Percentiles rank a stretch among this genome's conserved stretches.
Evolutionary conservation across 768 basidiomycete species (phyloP).

Genomic region (Auricularia sp.): DNA sequence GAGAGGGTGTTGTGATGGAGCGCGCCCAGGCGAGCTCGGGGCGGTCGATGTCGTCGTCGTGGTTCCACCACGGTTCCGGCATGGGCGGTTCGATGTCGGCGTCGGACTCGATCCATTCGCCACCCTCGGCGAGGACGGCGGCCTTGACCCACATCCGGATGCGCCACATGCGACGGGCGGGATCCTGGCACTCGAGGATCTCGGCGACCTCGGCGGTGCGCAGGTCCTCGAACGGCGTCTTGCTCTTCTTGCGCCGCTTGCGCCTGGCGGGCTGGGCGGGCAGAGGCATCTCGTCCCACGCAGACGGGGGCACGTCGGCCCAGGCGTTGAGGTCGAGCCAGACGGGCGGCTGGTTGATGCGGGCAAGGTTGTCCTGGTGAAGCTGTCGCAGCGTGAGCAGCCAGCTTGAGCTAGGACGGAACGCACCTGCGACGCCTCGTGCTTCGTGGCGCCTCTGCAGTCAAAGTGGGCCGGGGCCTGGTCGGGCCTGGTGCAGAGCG

Average conservation of each 20-base stretch:
- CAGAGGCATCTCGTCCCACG: not conserved
- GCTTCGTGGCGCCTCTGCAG: not conserved
- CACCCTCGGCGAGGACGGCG: not conserved
- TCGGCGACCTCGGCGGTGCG: not conserved
- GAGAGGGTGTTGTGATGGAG: not conserved
- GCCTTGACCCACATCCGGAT: not conserved
- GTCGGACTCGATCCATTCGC: not conserved
- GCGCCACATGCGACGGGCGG: not conserved
- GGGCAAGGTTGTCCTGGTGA: not conserved
- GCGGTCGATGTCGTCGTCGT: not conserved
- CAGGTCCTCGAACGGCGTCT: not conserved
- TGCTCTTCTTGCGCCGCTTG: not conserved
- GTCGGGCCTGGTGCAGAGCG: not conserved
- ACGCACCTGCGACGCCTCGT: not conserved
- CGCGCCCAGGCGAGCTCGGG: not conserved
- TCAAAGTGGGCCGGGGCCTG: not conserved
- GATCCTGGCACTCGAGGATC: not conserved
- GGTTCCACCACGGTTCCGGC: not conserved
- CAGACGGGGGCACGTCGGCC: not conserved
- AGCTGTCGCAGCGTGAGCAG: not conserved
- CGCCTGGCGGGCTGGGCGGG: not conserved
- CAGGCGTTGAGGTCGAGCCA: not conserved
- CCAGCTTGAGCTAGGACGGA: not conserved
- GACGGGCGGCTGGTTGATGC: not conserved
- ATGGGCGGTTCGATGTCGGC: not conserved